Base-by-base conservation (phyloP, 164 flowering plant genomes). In the Cinnamomum chago region DNA sequence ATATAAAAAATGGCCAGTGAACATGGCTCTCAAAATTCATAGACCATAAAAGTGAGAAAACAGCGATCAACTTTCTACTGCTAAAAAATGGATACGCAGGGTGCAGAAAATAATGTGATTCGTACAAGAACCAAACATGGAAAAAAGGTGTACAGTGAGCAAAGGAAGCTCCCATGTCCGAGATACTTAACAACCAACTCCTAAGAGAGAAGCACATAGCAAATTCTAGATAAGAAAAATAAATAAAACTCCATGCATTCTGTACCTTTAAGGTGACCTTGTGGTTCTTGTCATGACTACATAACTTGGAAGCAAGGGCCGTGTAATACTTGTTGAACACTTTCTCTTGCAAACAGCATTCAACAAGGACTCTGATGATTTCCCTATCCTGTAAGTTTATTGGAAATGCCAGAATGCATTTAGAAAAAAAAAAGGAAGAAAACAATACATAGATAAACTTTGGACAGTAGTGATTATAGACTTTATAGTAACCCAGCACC, bases 291-390 rank as follows among this genome's bases (percentile, higher is more conserved):
- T 96, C 94, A 85, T 92, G 90, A 82, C 84, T 85, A 65, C 99
- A 96, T 73, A 96, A 76, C 80, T 92, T 91, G 75, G 90, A 83
- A 23, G 97, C 98, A 55, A 96, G 89, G 67, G 86, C 80, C n/a
- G 88, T 78, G 73, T 94, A 96, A 73, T 96, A 96, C 82, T 90
- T 94, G 86, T 96, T 96, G 70, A 92, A 94, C 2, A 86, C 87
- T 81, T 88, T 89, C 83, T 96, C 99, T 71, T 91, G 97, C 71
- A 96, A 83, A 76, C 98, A 94, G 82, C 99, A 96, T 58, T 91
- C 92, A 25, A 96, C 84, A 52, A 96, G 86, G 72, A 96, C 97
- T 64, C 98, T 85, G 84, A 94, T 87, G 62, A 96, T 86, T 72
- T 96, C 99, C 79, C 99, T 86, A 84, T 94, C 98, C 98, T 96